These are phyloP conservation scores for Auricularia sp. DNA, from an alignment of 768 basidiomycete species.

Conservation along the genomic window DNA sequence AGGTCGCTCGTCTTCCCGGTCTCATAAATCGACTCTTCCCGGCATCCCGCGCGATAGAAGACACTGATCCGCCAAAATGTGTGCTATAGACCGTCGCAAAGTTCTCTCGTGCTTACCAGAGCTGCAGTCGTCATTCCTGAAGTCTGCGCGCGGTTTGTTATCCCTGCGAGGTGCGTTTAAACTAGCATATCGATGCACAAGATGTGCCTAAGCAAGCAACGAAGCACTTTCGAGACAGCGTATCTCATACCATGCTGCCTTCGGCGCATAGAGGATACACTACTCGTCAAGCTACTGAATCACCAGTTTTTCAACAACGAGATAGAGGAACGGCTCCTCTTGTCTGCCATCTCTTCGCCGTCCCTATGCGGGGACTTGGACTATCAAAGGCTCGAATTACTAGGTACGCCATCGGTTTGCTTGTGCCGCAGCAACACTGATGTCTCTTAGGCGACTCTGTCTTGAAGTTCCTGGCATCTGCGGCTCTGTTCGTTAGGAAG, in stretches of 20 bases:
- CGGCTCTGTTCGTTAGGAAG: slow-evolving; percentile 63
- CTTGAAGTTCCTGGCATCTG: slow-evolving; percentile 67
- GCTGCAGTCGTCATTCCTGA: slow-evolving; percentile 74
- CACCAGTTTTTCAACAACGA: slow-evolving; percentile 50
- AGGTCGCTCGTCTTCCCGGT: slow-evolving; percentile 46
- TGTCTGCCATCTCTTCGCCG: slow-evolving; percentile 59
- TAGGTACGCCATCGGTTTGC: slow-evolving; percentile 40
- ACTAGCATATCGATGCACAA: no score
- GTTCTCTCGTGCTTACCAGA: no score
- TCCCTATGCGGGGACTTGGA: slow-evolving; percentile 60
- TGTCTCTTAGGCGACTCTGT: slow-evolving; percentile 59
- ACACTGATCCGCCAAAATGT: slow-evolving; percentile 52
- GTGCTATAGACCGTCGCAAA: slow-evolving; percentile 12
- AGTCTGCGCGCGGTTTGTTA: slow-evolving; percentile 57
- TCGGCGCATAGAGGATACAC: slow-evolving; percentile 58
- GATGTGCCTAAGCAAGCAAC: no score
- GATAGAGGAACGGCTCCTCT: slow-evolving; percentile 52
- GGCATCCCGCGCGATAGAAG: slow-evolving; percentile 14
- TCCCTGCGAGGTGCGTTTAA: slow-evolving; percentile 55
- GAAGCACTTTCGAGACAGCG: slow-evolving; percentile 57
- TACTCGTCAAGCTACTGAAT: slow-evolving; percentile 74
- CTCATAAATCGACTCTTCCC: slow-evolving; percentile 41
- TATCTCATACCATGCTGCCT: slow-evolving; percentile 67
- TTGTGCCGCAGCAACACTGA: no score
- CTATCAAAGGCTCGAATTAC: slow-evolving; percentile 77